Percentiles rank a stretch among this genome's conserved stretches.
Conservation (phyloP, 2,329 filamentous ascomycete genomes). For the Plenodomus lindquistii region DNA sequence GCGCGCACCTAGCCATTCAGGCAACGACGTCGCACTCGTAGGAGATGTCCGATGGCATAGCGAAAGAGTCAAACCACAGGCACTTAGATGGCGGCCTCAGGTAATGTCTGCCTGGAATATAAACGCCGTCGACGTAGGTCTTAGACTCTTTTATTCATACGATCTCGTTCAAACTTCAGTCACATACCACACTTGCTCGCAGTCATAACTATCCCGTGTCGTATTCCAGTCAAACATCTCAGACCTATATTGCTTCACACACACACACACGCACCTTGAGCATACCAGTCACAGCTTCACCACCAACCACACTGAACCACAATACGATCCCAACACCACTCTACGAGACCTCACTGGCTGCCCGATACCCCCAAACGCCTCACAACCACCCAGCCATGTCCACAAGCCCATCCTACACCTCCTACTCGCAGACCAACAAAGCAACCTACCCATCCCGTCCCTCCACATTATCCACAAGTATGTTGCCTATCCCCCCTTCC, state of each 20-base stretch:
- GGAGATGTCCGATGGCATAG: constrained; percentile 27
- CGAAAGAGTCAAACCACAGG: constrained; percentile 22
- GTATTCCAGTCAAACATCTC: constrained; percentile 21
- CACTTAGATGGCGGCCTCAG: constrained; percentile 34
- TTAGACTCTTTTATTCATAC: constrained; percentile 13
- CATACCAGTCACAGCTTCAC: not conserved
- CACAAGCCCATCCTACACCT: constrained; percentile 29
- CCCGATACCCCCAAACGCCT: constrained; percentile 16
- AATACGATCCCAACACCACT: constrained; percentile 1
- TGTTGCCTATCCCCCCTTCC: constrained; percentile 9
- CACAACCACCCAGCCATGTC: constrained; percentile 26
- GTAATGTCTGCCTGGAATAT: constrained; percentile 38
- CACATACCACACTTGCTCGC: constrained; percentile 10
- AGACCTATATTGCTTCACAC: constrained; percentile 3
- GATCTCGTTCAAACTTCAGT: constrained; percentile 15
- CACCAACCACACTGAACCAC: not conserved
- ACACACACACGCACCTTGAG: too few relatives aligned
- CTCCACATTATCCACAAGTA: constrained; percentile 30
- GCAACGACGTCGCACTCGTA: constrained; percentile 25
- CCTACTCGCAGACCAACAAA: constrained; percentile 25
- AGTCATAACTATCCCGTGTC: constrained; percentile 14
- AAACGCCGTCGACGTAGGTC: constrained; percentile 18
- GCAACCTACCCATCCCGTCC: constrained; percentile 27
- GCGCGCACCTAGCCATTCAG: constrained; percentile 29
- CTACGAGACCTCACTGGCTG: constrained; percentile 13